A percentile compares a stretch with the other conserved stretches of the same genome.
Conservation (phyloP, 495 filamentous ascomycete genomes). For the Polyplosphaeria fusca region DNA sequence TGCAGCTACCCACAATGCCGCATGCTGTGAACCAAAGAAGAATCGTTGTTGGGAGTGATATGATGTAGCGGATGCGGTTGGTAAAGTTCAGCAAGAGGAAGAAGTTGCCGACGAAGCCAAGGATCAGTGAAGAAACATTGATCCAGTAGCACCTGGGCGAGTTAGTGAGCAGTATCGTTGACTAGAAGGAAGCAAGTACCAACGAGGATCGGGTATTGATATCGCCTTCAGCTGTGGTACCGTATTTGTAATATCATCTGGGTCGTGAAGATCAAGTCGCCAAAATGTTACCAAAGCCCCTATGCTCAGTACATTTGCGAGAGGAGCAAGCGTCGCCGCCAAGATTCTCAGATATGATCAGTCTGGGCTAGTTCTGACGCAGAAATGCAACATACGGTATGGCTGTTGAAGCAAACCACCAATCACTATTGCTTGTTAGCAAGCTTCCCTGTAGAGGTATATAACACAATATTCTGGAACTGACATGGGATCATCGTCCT, state of each 20-base stretch:
- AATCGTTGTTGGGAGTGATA: constrained; percentile 67
- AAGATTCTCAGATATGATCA: constrained; percentile 45
- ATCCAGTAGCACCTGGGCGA: constrained; percentile 39
- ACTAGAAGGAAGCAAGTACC: constrained; percentile 18
- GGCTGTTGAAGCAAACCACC: constrained; percentile 76
- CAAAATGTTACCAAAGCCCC: constrained; percentile 66
- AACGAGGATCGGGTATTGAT: constrained; percentile 41
- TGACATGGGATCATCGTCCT: constrained; percentile 21
- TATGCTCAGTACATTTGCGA: constrained; percentile 76
- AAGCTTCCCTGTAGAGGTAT: neutral
- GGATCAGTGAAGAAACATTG: constrained; percentile 63
- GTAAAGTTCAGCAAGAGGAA: constrained; percentile 80
- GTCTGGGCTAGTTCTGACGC: neutral
- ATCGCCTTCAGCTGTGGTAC: constrained; percentile 43
- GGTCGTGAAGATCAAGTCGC: constrained; percentile 48
- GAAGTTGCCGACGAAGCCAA: constrained; percentile 64
- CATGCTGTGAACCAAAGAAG: constrained; percentile 65
- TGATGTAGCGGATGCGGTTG: constrained; percentile 68
- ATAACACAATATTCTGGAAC: neutral
- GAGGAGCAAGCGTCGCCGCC: constrained; percentile 65
- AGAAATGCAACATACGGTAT: constrained; percentile 52
- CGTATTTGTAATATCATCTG: constrained; percentile 15
- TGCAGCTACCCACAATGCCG: constrained; percentile 61
- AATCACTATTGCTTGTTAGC: constrained; percentile 41
- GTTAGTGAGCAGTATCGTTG: no score